Conservation (phyloP, 208 protist genomes). For the Trypanosoma cruzi region DNA sequence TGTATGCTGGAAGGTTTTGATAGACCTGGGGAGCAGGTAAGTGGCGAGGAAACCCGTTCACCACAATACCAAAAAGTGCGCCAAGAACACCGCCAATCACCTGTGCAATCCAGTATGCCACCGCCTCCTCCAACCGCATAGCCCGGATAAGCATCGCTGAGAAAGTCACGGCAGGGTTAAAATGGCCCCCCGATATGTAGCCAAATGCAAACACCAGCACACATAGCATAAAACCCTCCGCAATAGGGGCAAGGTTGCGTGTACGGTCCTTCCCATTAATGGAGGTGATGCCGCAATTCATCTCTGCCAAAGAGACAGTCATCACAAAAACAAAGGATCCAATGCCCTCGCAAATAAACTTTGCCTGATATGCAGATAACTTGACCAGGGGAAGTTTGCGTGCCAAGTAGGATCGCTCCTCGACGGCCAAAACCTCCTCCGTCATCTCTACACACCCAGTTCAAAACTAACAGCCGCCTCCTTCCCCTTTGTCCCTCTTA, state of each 20-base stretch:
- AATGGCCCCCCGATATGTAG: too few relatives aligned
- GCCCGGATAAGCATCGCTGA: conserved; percentile 61
- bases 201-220: conserved; percentile 86
- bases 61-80: conserved; percentile 49
- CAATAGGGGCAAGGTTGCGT: conserved; percentile 81
- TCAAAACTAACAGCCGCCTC: too few relatives aligned
- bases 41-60: conserved; percentile 63
- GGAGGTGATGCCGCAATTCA: conserved; percentile 65
- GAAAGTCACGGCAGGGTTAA: conserved; percentile 84
- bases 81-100: conserved; percentile 73
- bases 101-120: conserved; percentile 85
- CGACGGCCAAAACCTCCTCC: conserved; percentile 4
- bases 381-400: conserved; percentile 53
- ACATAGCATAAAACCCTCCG: conserved; percentile 78
- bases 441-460: conserved; percentile 10
- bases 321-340: conserved; percentile 80
- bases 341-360: conserved; percentile 66
- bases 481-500: too few relatives aligned
- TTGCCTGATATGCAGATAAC: conserved; percentile 60
- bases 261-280: conserved; percentile 66
- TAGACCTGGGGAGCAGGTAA: conserved; percentile 78
- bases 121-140: conserved; percentile 73
- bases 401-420: conserved; percentile 32
- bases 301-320: conserved; percentile 76
- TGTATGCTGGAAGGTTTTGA: conserved; percentile 57